phyloP scores from a whole-genome alignment of 345 rosid genomes.

The Mallotus nudiflorus region DNA sequence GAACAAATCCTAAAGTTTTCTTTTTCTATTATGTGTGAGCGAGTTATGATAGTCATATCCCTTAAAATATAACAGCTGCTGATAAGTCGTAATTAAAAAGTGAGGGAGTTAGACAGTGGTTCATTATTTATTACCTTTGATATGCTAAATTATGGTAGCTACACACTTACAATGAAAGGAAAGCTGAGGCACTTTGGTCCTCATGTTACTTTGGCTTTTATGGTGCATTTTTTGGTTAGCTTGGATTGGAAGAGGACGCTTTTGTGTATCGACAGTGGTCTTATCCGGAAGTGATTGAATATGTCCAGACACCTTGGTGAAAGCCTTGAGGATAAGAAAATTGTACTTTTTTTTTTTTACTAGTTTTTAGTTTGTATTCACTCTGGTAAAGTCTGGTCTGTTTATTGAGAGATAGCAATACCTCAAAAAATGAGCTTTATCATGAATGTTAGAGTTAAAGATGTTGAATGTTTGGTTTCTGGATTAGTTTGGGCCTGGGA shows the following conservation, averaged over 20 bases:
- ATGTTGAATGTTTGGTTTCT: too few relatives aligned
- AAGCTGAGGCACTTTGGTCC: not conserved
- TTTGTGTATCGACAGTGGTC: not conserved
- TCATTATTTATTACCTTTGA: not conserved
- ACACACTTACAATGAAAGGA: not conserved
- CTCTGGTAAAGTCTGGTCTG: not conserved
- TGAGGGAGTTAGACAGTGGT: not conserved
- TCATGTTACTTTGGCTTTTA: not conserved
- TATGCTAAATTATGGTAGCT: not conserved
- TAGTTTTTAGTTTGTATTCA: not conserved
- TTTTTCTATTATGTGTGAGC: not conserved
- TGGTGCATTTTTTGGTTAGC: not conserved
- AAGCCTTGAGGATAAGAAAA: not conserved
- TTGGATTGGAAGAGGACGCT: not conserved
- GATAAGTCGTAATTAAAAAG: not conserved
- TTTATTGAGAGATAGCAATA: not conserved
- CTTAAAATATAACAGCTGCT: not conserved
- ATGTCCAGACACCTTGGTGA: not conserved
- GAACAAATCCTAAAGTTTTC: too few relatives aligned
- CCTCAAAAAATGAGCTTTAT: not conserved
- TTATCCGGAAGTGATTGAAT: not conserved
- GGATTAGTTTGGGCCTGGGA: too few relatives aligned
- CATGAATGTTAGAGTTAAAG: not conserved
- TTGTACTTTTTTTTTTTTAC: not conserved
- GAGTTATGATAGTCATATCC: not conserved